Conservation (phyloP, 345 rosid genomes). For the Salix viminalis region DNA sequence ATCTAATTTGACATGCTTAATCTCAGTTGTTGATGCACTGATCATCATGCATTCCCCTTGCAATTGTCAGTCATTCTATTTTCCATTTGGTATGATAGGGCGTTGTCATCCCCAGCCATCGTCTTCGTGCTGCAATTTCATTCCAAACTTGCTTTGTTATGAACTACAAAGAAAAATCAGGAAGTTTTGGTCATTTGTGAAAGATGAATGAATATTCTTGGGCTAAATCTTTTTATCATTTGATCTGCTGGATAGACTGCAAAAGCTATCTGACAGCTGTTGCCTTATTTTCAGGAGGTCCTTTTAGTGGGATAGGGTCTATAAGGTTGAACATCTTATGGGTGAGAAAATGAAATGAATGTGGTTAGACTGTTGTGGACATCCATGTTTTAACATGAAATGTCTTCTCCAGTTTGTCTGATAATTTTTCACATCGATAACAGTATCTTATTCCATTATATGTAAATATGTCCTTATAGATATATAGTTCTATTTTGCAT, state of each 20-base stretch:
- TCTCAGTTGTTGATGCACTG: not conserved
- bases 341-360: not conserved
- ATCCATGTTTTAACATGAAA: slow-evolving; percentile 1
- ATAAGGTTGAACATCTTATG: not conserved
- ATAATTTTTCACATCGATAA: not conserved
- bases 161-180: not conserved
- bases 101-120: not conserved
- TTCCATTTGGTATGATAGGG: not conserved
- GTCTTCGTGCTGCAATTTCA: not conserved
- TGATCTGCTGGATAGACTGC: not conserved
- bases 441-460: not conserved
- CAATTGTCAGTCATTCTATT: not conserved
- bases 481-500: not conserved
- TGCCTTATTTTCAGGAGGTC: not conserved
- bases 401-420: not conserved
- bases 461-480: not conserved
- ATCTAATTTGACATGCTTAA: not conserved
- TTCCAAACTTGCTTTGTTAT: not conserved
- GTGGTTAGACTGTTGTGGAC: not conserved
- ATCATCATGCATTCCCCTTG: not conserved
- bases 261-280: not conserved
- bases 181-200: not conserved
- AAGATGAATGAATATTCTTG: not conserved
- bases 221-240: not conserved
- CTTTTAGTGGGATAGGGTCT: not conserved